These are phyloP conservation scores for Arthrinium phaeospermum DNA, from an alignment of 2,329 filamentous ascomycete genomes.

Conservation along the genomic window DNA sequence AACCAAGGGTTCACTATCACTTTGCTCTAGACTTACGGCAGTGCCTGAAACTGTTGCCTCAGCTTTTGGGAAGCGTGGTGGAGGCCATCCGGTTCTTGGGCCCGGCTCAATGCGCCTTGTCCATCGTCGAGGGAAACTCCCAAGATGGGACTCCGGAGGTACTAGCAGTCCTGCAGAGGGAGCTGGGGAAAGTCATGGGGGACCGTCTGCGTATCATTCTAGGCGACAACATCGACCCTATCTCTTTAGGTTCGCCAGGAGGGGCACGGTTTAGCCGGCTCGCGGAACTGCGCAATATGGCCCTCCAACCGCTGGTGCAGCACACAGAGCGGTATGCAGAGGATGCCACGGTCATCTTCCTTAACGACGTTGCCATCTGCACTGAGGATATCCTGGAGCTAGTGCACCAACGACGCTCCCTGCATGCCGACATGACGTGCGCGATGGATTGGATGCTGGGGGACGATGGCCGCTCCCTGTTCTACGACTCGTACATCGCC, in stretches of 20 bases:
- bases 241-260: background rate
- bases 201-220: background rate
- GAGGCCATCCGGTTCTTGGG: slow-evolving; percentile 57
- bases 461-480: slow-evolving; percentile 47
- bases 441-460: slow-evolving; percentile 63
- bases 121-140: slow-evolving; percentile 62
- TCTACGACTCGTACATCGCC: slow-evolving; percentile 64
- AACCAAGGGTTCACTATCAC: slow-evolving; percentile 44
- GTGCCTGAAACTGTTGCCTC: slow-evolving; percentile 50
- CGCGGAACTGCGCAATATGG: background rate
- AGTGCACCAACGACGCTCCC: slow-evolving; percentile 50
- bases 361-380: slow-evolving; percentile 61
- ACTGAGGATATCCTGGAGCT: slow-evolving; percentile 63
- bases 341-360: slow-evolving; percentile 50
- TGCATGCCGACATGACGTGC: slow-evolving; percentile 59
- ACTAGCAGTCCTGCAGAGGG: slow-evolving; percentile 38
- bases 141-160: slow-evolving; percentile 59
- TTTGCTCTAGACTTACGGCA: slow-evolving; percentile 60
- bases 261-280: background rate
- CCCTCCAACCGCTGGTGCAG: background rate
- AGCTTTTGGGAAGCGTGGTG: slow-evolving; percentile 57
- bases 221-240: background rate
- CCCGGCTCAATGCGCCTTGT: slow-evolving; percentile 55
- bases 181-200: background rate
- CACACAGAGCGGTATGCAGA: background rate